Conservation (phyloP, 352 stramenopile genomes). For the Globisporangium solare region DNA sequence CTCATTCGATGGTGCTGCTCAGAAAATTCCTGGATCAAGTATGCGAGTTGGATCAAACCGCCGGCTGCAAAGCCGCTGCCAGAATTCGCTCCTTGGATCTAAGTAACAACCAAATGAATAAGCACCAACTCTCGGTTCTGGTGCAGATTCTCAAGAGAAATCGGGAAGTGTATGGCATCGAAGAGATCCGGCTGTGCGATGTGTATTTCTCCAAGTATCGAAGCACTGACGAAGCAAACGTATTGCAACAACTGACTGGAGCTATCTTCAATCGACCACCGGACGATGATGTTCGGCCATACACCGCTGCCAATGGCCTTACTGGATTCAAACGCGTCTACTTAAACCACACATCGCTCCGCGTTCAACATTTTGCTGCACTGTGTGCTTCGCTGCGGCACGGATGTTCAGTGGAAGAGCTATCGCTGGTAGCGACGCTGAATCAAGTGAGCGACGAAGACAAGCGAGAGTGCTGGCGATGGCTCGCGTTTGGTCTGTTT, state of each 20-base stretch:
- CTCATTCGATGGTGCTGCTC: conserved; percentile 4
- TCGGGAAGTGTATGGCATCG: not conserved
- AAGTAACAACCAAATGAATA: conserved; percentile 9
- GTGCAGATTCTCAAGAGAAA: conserved; percentile 5
- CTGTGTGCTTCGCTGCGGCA: conserved; percentile 8
- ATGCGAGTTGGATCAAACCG: not conserved
- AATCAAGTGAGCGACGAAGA: not conserved
- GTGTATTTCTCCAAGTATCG: not conserved
- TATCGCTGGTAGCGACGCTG: conserved; percentile 3
- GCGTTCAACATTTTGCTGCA: not conserved
- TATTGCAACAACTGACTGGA: not conserved
- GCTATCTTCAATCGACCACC: not conserved
- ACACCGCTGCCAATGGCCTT: no score
- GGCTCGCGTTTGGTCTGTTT: conserved; percentile 12
- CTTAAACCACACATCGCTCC: not conserved
- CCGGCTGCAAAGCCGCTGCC: not conserved
- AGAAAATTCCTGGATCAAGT: conserved; percentile 5
- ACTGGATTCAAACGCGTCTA: not conserved
- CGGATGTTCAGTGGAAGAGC: not conserved
- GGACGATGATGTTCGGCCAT: no score
- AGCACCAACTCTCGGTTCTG: not conserved
- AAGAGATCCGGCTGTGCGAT: conserved; percentile 8
- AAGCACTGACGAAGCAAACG: not conserved
- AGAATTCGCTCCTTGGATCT: conserved; percentile 6
- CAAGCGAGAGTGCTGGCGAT: conserved; percentile 14